phyloP scores from a whole-genome alignment of 2,329 filamentous ascomycete species.

The Fusarium tuaranense region DNA sequence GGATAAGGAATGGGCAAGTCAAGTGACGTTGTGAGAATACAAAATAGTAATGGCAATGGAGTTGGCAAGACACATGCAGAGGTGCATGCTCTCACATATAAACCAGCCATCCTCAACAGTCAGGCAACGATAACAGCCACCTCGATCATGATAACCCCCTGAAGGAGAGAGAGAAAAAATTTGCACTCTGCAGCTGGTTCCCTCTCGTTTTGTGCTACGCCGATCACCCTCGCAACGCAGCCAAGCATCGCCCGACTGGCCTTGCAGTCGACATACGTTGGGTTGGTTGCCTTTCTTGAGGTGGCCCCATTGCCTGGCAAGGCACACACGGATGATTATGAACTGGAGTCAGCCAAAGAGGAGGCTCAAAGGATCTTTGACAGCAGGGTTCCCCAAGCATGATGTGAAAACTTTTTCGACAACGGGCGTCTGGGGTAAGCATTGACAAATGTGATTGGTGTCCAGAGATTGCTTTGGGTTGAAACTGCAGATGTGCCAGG shows the following conservation, averaged over 20 bases:
- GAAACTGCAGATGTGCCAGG: constrained; percentile 22
- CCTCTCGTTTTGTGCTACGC: constrained; percentile 18
- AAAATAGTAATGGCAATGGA: not conserved
- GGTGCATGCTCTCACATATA: constrained; percentile 14
- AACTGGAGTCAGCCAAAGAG: constrained; percentile 8
- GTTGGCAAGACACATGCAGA: not conserved
- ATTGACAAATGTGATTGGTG: constrained; percentile 29
- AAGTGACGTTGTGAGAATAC: not conserved
- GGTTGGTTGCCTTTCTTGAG: constrained; percentile 33
- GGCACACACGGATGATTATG: constrained; percentile 19
- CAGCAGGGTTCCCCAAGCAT: constrained; percentile 14
- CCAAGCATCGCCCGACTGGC: constrained; percentile 7
- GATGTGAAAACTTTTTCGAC: constrained; percentile 32
- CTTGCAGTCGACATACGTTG: constrained; percentile 3
- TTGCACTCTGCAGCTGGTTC: constrained; percentile 36
- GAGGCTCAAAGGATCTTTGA: not conserved
- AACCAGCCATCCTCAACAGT: constrained; percentile 1
- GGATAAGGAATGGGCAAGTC: not conserved
- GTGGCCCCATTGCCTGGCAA: constrained; percentile 25
- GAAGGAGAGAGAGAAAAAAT: constrained; percentile 19
- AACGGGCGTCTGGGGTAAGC: constrained; percentile 37
- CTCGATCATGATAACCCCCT: not conserved
- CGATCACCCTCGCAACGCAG: constrained; percentile 17
- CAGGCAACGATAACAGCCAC: constrained; percentile 1
- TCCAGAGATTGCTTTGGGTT: constrained; percentile 18